A percentile compares a stretch with the other conserved stretches of the same genome.
These are phyloP conservation scores for Tuber brumale DNA, from an alignment of 495 filamentous ascomycete genomes.

Conservation along the genomic window DNA sequence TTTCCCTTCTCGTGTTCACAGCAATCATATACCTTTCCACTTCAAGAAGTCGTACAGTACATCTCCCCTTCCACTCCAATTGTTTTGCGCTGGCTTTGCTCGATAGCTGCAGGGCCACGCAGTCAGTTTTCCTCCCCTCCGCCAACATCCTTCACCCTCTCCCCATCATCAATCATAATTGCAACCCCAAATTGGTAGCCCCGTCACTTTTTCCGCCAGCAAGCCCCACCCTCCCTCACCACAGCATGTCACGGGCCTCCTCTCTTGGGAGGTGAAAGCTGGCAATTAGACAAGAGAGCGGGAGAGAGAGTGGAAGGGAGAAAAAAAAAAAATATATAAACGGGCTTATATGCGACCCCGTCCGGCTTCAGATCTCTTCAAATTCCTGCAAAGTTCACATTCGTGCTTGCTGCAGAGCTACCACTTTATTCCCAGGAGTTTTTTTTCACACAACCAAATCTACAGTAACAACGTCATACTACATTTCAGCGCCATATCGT, in stretches of 20 bases:
- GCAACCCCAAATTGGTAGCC: neutral
- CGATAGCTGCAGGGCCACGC: conserved; percentile 28
- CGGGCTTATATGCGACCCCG: conserved; percentile 34
- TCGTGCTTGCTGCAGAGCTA: conserved; percentile 16
- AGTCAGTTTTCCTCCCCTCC: conserved; percentile 18
- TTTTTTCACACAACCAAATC: conserved; percentile 20
- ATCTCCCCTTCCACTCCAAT: neutral
- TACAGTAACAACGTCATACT: conserved; percentile 26
- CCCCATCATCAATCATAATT: conserved; percentile 9
- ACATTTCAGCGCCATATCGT: conserved; percentile 12
- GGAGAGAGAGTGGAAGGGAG: neutral
- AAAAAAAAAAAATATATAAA: conserved; percentile 8
- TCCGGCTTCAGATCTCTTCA: conserved; percentile 23
- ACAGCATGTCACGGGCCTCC: neutral
- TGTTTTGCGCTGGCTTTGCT: conserved; percentile 1
- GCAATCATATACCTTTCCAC: neutral
- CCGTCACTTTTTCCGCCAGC: conserved; percentile 2
- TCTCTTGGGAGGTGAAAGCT: neutral
- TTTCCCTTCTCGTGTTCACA: neutral
- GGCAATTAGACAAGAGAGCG: neutral
- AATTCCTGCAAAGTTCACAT: conserved; percentile 18
- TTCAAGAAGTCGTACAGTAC: conserved; percentile 1
- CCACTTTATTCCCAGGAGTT: conserved; percentile 9
- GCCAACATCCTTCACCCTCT: conserved; percentile 8
- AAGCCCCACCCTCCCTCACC: neutral